Percentiles rank a stretch among this genome's conserved stretches.
Evolutionary conservation across 768 basidiomycete genomes (phyloP).

Genomic region (Auricularia cornea): DNA sequence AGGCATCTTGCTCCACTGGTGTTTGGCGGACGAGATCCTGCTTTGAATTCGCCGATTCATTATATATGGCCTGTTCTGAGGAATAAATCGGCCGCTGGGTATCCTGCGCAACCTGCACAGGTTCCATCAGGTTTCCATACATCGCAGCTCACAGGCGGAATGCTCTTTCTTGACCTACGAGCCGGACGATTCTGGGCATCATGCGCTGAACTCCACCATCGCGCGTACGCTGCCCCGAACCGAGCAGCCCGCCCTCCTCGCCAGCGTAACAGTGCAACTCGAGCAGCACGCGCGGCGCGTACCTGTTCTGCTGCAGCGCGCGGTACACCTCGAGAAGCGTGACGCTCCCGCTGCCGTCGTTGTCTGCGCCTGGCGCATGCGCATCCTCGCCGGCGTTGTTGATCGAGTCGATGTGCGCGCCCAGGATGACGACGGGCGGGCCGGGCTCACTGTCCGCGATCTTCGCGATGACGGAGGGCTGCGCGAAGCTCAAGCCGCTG

Average conservation of each 20-base stretch:
- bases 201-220: constrained; percentile 24
- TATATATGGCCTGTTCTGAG: too few relatives aligned
- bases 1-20: too few relatives aligned
- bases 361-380: constrained; percentile 4
- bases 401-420: constrained; percentile 78
- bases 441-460: constrained; percentile 1
- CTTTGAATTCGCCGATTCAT: too few relatives aligned
- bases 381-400: not conserved
- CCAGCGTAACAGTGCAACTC: constrained; percentile 16
- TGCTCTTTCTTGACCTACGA: too few relatives aligned
- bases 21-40: too few relatives aligned
- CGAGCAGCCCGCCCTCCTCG: constrained; percentile 17
- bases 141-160: too few relatives aligned
- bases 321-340: constrained; percentile 7
- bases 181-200: too few relatives aligned
- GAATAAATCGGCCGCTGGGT: too few relatives aligned
- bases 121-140: too few relatives aligned
- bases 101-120: too few relatives aligned
- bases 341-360: constrained; percentile 4
- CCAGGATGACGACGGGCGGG: constrained; percentile 45
- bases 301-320: not conserved
- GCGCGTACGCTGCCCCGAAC: constrained; percentile 28
- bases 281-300: constrained; percentile 1
- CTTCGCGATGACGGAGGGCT: constrained; percentile 2
- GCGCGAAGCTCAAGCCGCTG: not conserved